Base-by-base conservation (phyloP, 768 basidiomycete genomes). In the Filobasidium floriforme region DNA sequence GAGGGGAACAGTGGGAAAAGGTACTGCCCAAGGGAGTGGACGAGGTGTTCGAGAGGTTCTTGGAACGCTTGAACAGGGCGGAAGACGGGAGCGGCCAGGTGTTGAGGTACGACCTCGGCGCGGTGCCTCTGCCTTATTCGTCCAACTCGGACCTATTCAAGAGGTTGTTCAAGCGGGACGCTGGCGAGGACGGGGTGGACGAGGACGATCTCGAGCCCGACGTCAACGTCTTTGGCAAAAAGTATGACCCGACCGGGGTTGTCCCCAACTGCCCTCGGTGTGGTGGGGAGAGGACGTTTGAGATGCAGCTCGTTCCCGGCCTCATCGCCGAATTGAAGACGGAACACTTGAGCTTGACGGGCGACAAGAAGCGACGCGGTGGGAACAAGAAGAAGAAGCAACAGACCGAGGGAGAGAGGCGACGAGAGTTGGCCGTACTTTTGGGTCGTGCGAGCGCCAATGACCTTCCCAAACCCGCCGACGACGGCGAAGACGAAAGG, bases 231-330 rank as follows among this genome's bases (percentile, higher is more conserved):
- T 60, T 74, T 26, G 46, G 52, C 6, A 44, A 66, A 9, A 66
- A 68, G 18, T 96, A 87, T 78, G 77, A 82, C 54, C 79, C 85
- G 4, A 72, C 52, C 19, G 43, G 81, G 0, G 77, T 81, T 9
- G 80, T 92, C 37, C 85, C 88, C 0, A 67, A 77, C 0, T 98
- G 94, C 75, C 81, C 85, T 1, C 73, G 79, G 15, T 98, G 94
- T 80, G 80, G 81, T 43, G 82, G 84, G 1, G 80, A 80, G 52
- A 84, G 91, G 18, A 83, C 87, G 24, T 98, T 96, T 76, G 94
- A 98, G 76, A 89, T 89, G 72, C 94, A 98, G 77, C 82, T 97
- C 62, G 94, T 93, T 86, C 94, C 94, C 1, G 90, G 92, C 74
- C 80, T 97, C 61, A 92, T 97, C 76, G 89, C 89, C 61, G 79